Conservation (phyloP, 495 filamentous ascomycete genomes). For the Chlorociboria aeruginascens region DNA sequence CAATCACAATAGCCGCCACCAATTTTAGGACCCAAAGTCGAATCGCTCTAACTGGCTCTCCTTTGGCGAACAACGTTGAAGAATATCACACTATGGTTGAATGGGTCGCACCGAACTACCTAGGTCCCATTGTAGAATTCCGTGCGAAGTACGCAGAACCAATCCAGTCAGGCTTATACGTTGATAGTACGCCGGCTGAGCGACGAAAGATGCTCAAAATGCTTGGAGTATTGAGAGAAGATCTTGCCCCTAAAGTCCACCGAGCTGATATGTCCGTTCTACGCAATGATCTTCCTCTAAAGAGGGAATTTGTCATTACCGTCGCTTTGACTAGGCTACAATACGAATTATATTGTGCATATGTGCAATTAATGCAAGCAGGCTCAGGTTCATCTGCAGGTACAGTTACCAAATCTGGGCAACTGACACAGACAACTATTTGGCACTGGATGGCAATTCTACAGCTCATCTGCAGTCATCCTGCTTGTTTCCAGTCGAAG, state of each 20-base stretch:
- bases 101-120: conserved; percentile 72
- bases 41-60: conserved; percentile 82
- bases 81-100: conserved; percentile 83
- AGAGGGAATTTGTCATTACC: conserved; percentile 70
- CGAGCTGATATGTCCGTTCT: conserved; percentile 59
- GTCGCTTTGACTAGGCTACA: conserved; percentile 62
- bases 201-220: conserved; percentile 47
- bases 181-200: conserved; percentile 43
- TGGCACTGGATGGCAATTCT: conserved; percentile 45
- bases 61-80: conserved; percentile 66
- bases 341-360: conserved; percentile 46
- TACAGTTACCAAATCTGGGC: conserved; percentile 13
- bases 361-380: conserved; percentile 28
- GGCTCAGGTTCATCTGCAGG: conserved; percentile 7
- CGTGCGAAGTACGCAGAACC: conserved; percentile 53
- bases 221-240: conserved; percentile 57
- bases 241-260: conserved; percentile 69
- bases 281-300: conserved; percentile 49
- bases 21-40: conserved; percentile 56
- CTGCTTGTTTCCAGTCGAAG: conserved; percentile 47
- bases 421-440: conserved; percentile 23
- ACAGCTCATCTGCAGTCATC: conserved; percentile 65
- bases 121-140: conserved; percentile 58
- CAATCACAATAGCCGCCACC: conserved; percentile 38
- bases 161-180: conserved; percentile 57